A percentile compares a stretch with the other conserved stretches of the same genome.
Evolutionary conservation across 495 filamentous ascomycete species (phyloP).

Genomic region (Penicillium coffeae): DNA sequence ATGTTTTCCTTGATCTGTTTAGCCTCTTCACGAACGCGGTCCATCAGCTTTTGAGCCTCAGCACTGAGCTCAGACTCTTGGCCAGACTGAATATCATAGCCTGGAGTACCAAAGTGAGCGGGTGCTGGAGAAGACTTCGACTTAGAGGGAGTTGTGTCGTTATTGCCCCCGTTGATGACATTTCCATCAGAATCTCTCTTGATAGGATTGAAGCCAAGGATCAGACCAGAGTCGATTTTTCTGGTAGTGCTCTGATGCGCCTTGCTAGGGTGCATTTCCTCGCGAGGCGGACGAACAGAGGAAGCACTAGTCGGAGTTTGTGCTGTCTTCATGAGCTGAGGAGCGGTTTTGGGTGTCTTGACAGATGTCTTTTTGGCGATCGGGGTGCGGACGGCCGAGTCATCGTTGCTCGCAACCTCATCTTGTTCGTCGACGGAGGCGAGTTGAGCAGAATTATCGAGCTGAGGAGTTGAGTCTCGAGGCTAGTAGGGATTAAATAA

Average conservation of each 20-base stretch:
- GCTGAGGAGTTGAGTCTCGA: constrained; percentile 13
- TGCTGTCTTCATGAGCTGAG: constrained; percentile 24
- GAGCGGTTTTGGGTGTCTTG: constrained; percentile 12
- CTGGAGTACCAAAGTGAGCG: constrained; percentile 51
- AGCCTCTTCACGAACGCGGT: constrained; percentile 66
- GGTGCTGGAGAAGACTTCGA: constrained; percentile 31
- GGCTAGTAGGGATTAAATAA: background rate
- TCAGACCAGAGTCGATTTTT: constrained; percentile 60
- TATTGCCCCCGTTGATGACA: constrained; percentile 24
- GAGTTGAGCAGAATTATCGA: constrained; percentile 17
- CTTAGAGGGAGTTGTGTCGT: constrained; percentile 44
- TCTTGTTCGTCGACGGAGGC: constrained; percentile 38
- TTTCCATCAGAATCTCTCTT: constrained; percentile 42
- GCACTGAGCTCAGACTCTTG: constrained; percentile 62
- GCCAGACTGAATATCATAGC: constrained; percentile 71
- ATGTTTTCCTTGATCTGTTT: constrained; percentile 63
- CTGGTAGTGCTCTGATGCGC: constrained; percentile 67
- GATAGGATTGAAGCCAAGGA: constrained; percentile 66
- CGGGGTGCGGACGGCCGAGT: constrained; percentile 18
- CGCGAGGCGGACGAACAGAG: constrained; percentile 46
- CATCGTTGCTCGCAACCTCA: constrained; percentile 20
- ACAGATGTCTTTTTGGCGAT: constrained; percentile 15
- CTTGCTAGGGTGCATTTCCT: constrained; percentile 79
- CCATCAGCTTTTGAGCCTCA: constrained; percentile 74
- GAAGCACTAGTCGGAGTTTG: constrained; percentile 48